Evolutionary conservation across 164 flowering plant species (phyloP).

Genomic region (Tetracentron sinense): DNA sequence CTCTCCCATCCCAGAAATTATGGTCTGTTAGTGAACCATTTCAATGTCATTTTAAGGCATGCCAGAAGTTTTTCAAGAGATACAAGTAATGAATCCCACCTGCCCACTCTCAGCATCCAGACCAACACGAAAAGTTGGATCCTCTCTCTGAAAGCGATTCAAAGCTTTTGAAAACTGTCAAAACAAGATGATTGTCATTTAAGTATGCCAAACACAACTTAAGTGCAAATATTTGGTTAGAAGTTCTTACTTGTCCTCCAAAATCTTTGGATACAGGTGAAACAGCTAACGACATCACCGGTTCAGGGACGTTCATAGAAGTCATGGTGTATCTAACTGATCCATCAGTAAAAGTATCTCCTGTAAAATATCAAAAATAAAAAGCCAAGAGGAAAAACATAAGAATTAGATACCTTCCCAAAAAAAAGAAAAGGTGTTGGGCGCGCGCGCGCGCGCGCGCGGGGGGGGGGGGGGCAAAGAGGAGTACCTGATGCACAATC

Average conservation of each 20-base stretch:
- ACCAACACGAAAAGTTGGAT: constrained; percentile 99
- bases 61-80: not conserved
- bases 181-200: constrained; percentile 7
- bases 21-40: constrained; percentile 54
- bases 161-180: constrained; percentile 94
- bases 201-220: not conserved
- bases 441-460: too few species aligned
- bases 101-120: constrained; percentile 97
- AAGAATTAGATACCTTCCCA: too few species aligned
- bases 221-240: constrained; percentile 1
- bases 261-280: constrained; percentile 94
- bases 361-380: constrained; percentile 27
- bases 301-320: constrained; percentile 99
- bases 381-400: not conserved
- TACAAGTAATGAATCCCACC: constrained; percentile 34
- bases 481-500: constrained; percentile 95
- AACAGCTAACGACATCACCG: constrained; percentile 99
- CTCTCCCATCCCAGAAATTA: constrained; percentile 99
- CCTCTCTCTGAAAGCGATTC: constrained; percentile 98
- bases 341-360: constrained; percentile 97
- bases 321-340: constrained; percentile 96
- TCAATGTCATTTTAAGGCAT: constrained; percentile 6
- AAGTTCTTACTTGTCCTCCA: constrained; percentile 77
- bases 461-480: not conserved
- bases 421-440: too few species aligned